phyloP scores from a whole-genome alignment of 129 eudicot species.

The Flaveria trinervia region DNA sequence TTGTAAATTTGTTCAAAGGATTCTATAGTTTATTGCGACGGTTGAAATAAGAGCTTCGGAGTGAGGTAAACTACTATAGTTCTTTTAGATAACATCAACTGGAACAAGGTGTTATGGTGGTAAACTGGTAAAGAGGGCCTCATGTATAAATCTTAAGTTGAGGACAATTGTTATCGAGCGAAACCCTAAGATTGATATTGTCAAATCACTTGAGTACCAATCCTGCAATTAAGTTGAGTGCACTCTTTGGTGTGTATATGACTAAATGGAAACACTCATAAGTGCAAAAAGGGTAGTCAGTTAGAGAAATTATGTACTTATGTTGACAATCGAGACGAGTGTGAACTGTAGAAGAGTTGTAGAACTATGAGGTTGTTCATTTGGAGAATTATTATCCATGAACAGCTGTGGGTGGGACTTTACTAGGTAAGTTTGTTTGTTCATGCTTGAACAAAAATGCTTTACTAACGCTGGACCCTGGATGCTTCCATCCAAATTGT shows the following conservation, averaged over 20 bases:
- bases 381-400: not conserved
- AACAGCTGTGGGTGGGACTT: not conserved
- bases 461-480: not conserved
- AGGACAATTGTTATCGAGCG: not conserved
- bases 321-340: not conserved
- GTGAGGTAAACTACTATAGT: not conserved
- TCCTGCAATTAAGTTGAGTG: no score
- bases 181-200: not conserved
- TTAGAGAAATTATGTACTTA: constrained; percentile 8
- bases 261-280: not conserved
- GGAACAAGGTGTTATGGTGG: not conserved
- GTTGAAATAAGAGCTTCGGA: not conserved
- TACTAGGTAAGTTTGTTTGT: no score
- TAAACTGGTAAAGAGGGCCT: no score
- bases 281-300: not conserved
- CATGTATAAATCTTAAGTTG: not conserved
- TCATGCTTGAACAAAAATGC: not conserved
- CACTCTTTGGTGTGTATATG: not conserved
- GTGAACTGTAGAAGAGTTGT: constrained; percentile 11
- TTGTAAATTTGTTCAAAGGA: not conserved
- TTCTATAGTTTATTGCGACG: not conserved
- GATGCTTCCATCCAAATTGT: no score
- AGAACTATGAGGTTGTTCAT: constrained; percentile 5
- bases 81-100: not conserved
- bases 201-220: constrained; percentile 5